Evolutionary conservation across 1,284 basidiomycete species (phyloP), one percentile per base, ranked within the genome.

Genomic region (Puccinia hordei): DNA sequence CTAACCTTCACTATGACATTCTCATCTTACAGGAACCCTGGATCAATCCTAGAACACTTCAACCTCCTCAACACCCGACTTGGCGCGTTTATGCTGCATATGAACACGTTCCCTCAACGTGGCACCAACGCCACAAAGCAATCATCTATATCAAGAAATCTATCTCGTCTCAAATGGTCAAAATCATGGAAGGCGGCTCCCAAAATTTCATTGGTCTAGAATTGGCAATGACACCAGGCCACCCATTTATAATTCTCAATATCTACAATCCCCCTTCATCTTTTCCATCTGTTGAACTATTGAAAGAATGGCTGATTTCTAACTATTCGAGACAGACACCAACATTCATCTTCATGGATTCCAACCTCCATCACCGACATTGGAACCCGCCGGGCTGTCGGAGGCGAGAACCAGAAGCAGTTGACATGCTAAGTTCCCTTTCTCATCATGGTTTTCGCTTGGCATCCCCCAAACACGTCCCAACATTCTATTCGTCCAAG

Each of bases 221-320:
- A 15, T 8, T 51, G 4, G 6, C 49, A n/a, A n/a, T 51, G 3
- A 51, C 5, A 51, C 15, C 8, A 17, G 49, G 49, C 15, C 6
- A 51, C 3, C 17, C 15, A 3, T 51, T 51, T 51, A 4, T 69
- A 6, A n/a, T 15, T 6, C 22, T 51, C 4, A 51, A 51, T 51
- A 15, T 51, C 15, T 73, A 73, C 24, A 73, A 73, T 51, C 69
- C 69, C 24, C 69, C 69, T 17, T n/a, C 35, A 19, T 27, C 69
- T 1, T 51, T 73, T 30, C 12, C 24, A 13, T 10, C 44, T 3
- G 22, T 73, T 17, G 24, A 17, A 13, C 8, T 27, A 15, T 30
- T 73, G 2, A 30, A 53, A 15, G 2, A 17, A 2, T 73, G 69
- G 69, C 69, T 73, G 19, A n/a, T 12, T 10, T 10, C 9, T 49